Evolutionary conservation across 208 protist species (phyloP), one percentile per base, ranked within the genome.

Genomic region (Ichthyophonus hoferi): DNA sequence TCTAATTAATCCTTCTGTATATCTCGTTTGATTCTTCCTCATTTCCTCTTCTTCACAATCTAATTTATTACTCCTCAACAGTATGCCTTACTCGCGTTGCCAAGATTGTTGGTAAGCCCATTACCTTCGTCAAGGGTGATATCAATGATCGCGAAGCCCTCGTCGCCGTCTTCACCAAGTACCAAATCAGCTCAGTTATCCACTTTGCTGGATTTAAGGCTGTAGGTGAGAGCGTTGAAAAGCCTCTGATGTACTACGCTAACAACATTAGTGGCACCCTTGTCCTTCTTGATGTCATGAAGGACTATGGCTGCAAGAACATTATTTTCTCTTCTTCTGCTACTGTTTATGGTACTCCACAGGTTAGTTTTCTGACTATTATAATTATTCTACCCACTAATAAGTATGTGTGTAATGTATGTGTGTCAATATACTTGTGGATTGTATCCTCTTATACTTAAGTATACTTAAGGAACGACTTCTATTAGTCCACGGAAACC

Each of bases 291-390:
- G 91, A 97, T 86, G 90, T 94, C 1, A 99, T 99, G 97, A 90
- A 92, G 24, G 88, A 93, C 86, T 93, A 97, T 89, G 86, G 94
- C 24, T 96, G 95, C 91, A 95, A 96, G 79, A 97, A 97, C 87
- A 92, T 99, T 2, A 95, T 99, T 40, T 98, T 99, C 83, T 98
- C 97, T 24, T 98, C 97, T 67, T 97, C 95, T 17, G 97, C 97
- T 0, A 97, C 97, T 34, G 95, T 99, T 77, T 99, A 98, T 91
- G 89, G 89, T 40, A 1, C 79, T 1, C 88, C 88, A 42, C 1
- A 83, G 31, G 86, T 83, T 41, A 7, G 79, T 31, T 38, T 33
- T 78, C 1, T 78, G n/a, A n/a, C n/a, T n/a, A n/a, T n/a, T n/a
- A n/a, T n/a, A n/a, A n/a, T n/a, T n/a, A n/a, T n/a, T n/a, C n/a